Evolutionary conservation across 306 rosid genomes (phyloP).

Genomic region (Psophocarpus tetragonolobus): DNA sequence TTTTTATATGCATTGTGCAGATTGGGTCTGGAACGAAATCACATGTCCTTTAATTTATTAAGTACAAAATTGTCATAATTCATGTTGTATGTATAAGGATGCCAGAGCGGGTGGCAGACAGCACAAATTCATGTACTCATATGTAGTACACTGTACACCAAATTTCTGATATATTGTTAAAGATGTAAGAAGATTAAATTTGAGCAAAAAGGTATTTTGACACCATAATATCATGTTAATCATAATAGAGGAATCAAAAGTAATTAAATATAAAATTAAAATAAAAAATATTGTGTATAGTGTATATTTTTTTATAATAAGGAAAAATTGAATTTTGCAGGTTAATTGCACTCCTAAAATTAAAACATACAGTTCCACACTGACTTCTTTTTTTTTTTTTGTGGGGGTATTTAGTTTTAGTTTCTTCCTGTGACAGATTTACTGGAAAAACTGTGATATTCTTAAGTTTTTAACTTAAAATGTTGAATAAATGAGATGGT

Average conservation of each 20-base stretch:
- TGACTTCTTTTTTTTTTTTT: too few relatives aligned
- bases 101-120: background rate
- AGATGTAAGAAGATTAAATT: background rate
- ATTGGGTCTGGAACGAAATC: background rate
- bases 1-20: background rate
- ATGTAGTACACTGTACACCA: conserved; percentile 8
- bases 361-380: background rate
- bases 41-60: background rate
- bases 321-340: background rate
- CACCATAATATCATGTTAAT: background rate
- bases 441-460: background rate
- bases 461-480: background rate
- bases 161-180: background rate
- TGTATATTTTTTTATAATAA: background rate
- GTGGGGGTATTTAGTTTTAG: background rate
- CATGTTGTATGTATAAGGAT: background rate
- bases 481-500: background rate
- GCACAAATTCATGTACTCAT: background rate
- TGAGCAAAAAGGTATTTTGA: background rate
- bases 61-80: background rate
- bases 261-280: background rate
- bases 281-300: too few relatives aligned
- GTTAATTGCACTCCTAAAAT: too few relatives aligned
- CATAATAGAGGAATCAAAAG: background rate
- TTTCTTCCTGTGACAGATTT: background rate